phyloP scores from a whole-genome alignment of 495 filamentous ascomycete species.

The Schizothecium vesticola region DNA sequence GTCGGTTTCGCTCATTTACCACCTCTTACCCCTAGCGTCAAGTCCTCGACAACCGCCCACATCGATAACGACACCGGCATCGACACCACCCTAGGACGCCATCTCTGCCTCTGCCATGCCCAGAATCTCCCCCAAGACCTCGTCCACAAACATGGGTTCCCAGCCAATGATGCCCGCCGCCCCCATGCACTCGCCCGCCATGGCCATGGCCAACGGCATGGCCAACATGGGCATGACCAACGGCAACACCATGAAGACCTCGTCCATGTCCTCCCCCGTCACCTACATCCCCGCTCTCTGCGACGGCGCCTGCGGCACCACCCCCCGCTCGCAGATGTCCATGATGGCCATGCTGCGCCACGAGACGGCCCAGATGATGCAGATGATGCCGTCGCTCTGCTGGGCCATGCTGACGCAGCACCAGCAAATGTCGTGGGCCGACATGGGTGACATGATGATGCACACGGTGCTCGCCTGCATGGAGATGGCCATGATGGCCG shows the following conservation, averaged over 20 bases:
- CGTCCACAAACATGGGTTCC: background rate
- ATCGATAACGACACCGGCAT: background rate
- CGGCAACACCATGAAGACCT: background rate
- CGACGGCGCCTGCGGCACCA: constrained; percentile 34
- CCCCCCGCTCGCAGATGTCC: constrained; percentile 26
- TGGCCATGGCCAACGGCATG: constrained; percentile 1
- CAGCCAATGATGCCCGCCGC: constrained; percentile 10
- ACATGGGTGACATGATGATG: constrained; percentile 18
- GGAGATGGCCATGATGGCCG: constrained; percentile 27
- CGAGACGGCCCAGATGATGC: constrained; percentile 22
- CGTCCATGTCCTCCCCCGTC: constrained; percentile 10
- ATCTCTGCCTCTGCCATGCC: background rate
- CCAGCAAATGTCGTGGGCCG: constrained; percentile 17
- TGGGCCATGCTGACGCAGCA: constrained; percentile 19
- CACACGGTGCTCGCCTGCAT: constrained; percentile 23
- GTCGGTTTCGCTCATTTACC: background rate
- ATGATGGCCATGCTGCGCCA: constrained; percentile 18
- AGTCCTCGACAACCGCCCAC: background rate
- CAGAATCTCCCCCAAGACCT: background rate
- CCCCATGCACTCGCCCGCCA: background rate
- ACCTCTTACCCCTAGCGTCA: background rate
- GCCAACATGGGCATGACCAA: background rate
- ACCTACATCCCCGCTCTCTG: constrained; percentile 32
- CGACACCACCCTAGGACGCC: background rate
- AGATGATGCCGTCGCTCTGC: constrained; percentile 21